These are phyloP conservation scores for Lonicera japonica DNA, from an alignment of 129 eudicot genomes.

Conservation along the genomic window DNA sequence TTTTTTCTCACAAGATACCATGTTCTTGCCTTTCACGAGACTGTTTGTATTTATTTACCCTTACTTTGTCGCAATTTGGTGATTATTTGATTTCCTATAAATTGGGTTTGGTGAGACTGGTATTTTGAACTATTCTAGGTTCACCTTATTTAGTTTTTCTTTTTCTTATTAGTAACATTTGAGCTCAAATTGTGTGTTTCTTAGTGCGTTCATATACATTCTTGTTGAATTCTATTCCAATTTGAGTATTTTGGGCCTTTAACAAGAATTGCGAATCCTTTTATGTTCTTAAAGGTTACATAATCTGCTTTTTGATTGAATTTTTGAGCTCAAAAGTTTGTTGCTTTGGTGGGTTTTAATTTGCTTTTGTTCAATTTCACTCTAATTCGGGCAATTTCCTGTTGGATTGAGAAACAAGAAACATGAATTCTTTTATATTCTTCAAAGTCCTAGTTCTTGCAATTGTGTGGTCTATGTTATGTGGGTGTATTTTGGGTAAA, in stretches of 20 bases:
- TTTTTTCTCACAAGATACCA: conserved; percentile 4
- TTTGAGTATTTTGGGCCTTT: background rate
- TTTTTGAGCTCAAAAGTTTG: conserved; percentile 6
- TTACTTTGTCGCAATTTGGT: background rate
- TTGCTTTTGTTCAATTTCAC: background rate
- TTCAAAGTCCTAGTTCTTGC: conserved; percentile 11
- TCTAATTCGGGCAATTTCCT: background rate
- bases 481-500: conserved; percentile 30
- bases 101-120: no score
- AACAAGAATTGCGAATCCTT: no score
- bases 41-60: background rate
- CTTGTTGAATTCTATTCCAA: background rate
- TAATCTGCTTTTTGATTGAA: background rate
- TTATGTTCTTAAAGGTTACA: background rate
- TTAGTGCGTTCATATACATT: background rate
- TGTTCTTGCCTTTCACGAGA: conserved; percentile 25
- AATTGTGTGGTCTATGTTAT: conserved; percentile 19
- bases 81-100: background rate
- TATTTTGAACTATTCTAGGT: no score
- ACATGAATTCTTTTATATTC: conserved; percentile 15
- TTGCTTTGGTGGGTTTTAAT: background rate
- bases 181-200: background rate
- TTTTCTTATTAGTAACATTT: no score
- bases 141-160: no score
- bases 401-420: background rate